Conservation (phyloP, 2,329 filamentous ascomycete genomes). For the Arachnopeziza araneosa region DNA sequence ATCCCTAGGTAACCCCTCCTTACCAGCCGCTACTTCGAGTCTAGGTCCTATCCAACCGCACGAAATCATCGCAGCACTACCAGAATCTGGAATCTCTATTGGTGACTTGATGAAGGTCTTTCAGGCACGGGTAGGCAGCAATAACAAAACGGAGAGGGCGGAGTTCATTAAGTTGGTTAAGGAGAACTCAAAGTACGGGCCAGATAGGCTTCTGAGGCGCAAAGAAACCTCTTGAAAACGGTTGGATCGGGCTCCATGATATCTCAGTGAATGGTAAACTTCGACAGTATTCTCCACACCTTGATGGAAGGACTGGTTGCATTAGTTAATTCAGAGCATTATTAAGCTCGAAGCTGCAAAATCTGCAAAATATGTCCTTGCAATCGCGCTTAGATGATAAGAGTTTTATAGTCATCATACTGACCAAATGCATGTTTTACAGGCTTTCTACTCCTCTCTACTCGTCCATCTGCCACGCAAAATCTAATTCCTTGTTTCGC, state of each 20-base stretch:
- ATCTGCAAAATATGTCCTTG: neutral
- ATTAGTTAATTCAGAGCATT: neutral
- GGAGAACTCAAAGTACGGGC: constrained; percentile 46
- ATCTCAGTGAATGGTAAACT: neutral
- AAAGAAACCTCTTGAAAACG: constrained; percentile 11
- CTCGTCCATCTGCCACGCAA: constrained; percentile 96
- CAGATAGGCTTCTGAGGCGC: constrained; percentile 46
- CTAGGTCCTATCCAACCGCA: constrained; percentile 40
- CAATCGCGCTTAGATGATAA: neutral
- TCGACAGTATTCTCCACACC: neutral
- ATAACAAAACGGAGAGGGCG: constrained; percentile 45
- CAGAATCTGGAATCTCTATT: constrained; percentile 48
- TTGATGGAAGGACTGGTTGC: neutral
- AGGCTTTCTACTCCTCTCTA: constrained; percentile 34
- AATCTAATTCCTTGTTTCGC: constrained; percentile 74
- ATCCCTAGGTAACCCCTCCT: neutral
- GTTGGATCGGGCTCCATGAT: neutral
- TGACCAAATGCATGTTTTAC: neutral
- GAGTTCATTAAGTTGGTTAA: constrained; percentile 58
- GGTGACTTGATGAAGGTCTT: constrained; percentile 50
- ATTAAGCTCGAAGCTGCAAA: neutral
- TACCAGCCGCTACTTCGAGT: constrained; percentile 1
- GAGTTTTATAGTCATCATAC: neutral
- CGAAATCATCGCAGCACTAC: constrained; percentile 51
- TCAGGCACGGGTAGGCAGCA: constrained; percentile 44